A percentile compares a stretch with the other conserved stretches of the same genome.
phyloP scores from a whole-genome alignment of 1,139 yeast genomes.

The Citeromyces hawaiiensis region DNA sequence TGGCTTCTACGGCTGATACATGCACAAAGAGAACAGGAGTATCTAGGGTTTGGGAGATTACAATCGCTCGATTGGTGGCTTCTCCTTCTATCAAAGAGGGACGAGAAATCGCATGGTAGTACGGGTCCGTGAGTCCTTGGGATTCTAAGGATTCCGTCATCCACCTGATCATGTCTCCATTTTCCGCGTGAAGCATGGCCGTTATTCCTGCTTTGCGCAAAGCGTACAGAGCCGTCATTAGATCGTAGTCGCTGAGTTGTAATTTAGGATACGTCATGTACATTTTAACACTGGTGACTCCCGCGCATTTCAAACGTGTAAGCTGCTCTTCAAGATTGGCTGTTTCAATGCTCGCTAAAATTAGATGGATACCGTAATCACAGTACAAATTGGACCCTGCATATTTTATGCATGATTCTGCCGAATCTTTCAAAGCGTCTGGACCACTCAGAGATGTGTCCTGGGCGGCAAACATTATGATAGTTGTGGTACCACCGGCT shows the following conservation, averaged over 20 bases:
- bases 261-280: slow-evolving; percentile 28
- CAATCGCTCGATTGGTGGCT: slow-evolving; percentile 28
- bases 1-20: slow-evolving; percentile 26
- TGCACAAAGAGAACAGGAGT: slow-evolving; percentile 29
- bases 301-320: slow-evolving; percentile 10
- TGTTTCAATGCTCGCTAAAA: slow-evolving; percentile 16
- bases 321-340: slow-evolving; percentile 9
- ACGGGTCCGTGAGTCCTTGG: slow-evolving; percentile 22
- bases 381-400: slow-evolving; percentile 22
- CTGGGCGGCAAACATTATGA: slow-evolving; percentile 25
- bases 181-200: slow-evolving; percentile 32
- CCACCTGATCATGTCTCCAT: slow-evolving; percentile 25
- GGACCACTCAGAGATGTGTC: slow-evolving; percentile 11
- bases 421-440: slow-evolving; percentile 12
- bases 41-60: slow-evolving; percentile 24
- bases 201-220: slow-evolving; percentile 23
- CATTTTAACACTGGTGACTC: slow-evolving; percentile 27
- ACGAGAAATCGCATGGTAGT: slow-evolving; percentile 26
- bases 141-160: slow-evolving; percentile 22
- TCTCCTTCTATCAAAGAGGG: slow-evolving; percentile 29
- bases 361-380: slow-evolving; percentile 27
- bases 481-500: slow-evolving; percentile 30
- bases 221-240: slow-evolving; percentile 21
- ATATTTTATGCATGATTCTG: slow-evolving; percentile 16
- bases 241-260: slow-evolving; percentile 21